Evolutionary conservation across 163 green algal species (phyloP), one percentile per base, ranked within the genome.

Genomic region (Prototheca wickerhamii): DNA sequence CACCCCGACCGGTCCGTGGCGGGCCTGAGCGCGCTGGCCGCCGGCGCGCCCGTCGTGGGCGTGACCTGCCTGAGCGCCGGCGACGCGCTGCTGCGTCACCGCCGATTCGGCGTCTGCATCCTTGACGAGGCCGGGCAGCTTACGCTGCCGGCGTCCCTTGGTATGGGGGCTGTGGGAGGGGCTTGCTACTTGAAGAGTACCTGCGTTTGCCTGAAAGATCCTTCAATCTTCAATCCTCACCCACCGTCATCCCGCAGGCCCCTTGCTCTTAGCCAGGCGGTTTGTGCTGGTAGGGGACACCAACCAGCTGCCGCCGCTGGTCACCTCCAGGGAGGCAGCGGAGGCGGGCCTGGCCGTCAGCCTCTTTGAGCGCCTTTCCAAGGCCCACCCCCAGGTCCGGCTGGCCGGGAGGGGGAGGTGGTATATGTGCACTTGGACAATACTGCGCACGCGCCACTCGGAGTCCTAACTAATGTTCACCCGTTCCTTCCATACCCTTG

Each of bases 201-300:
- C 37, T 44, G 37, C 10, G 37, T 44, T 12, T 55, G 49, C 23
- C 37, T 10, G 37, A 15, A 10, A 10, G 15, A 10, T 44, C 37
- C 10, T 15, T 44, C 0, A 15, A 10, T 21, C 15, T 10, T 15
- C 37, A 15, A 44, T n/a, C 21, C 49, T 2, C 46, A 20, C 32
- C 33, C 43, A 46, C 44, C 21, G 46, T 57, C 1, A 20, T 58
- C 20, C 58, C 61, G 37, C 56, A 62, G 80, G 75, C 5, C 74
- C 88, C 0, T 69, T 96, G 59, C 58, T 84, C 17, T 62, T 67
- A 12, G 76, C 75, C 15, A 70, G 80, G 37, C 23, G 42, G 29
- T 96, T 93, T 68, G 78, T 89, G 59, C 69, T 96, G 54, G 88
- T 96, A 44, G 91, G 93, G 3, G 93, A 98, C 74, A 85, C 89